These are phyloP conservation scores for Malassezia vespertilionis DNA, from an alignment of 1,284 basidiomycete genomes.

Conservation along the genomic window DNA sequence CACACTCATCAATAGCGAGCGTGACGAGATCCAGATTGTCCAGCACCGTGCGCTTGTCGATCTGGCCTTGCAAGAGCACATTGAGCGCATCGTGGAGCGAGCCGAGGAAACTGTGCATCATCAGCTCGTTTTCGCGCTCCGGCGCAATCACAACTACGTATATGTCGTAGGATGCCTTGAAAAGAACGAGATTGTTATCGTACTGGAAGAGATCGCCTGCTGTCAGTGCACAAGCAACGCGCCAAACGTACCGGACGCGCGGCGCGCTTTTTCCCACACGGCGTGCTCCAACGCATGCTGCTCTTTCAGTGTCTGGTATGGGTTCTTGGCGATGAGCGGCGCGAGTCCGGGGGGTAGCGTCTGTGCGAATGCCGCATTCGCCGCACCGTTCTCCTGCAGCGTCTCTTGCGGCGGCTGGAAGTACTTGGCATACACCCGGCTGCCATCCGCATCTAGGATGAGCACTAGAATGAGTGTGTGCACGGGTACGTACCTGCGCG, in stretches of 20 bases:
- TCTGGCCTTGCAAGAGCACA: constrained; percentile 66
- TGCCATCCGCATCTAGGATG: constrained; percentile 84
- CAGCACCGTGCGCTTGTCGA: constrained; percentile 87
- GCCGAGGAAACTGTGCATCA: constrained; percentile 72
- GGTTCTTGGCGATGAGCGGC: constrained; percentile 50
- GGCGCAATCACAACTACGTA: constrained; percentile 88
- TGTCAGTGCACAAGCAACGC: neutral
- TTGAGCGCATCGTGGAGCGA: constrained; percentile 78
- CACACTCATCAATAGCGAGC: constrained; percentile 86
- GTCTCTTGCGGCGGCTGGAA: constrained; percentile 63
- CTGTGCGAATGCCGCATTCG: constrained; percentile 18
- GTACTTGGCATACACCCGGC: constrained; percentile 90
- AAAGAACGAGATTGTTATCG: constrained; percentile 79
- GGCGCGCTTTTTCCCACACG: constrained; percentile 66
- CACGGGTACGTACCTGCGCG: constrained; percentile 20
- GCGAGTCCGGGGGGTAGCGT: constrained; percentile 14
- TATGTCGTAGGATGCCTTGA: constrained; percentile 86
- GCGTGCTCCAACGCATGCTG: constrained; percentile 91
- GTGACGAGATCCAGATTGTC: constrained; percentile 91
- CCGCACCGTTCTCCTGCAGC: constrained; percentile 19
- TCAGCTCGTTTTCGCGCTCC: constrained; percentile 83
- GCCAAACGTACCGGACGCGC: constrained; percentile 23
- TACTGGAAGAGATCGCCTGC: constrained; percentile 74
- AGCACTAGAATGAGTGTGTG: constrained; percentile 54
- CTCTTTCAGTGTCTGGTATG: constrained; percentile 69